Evolutionary conservation across 108 stramenopile genomes (phyloP).

Genomic region (Skeletonema costatum): DNA sequence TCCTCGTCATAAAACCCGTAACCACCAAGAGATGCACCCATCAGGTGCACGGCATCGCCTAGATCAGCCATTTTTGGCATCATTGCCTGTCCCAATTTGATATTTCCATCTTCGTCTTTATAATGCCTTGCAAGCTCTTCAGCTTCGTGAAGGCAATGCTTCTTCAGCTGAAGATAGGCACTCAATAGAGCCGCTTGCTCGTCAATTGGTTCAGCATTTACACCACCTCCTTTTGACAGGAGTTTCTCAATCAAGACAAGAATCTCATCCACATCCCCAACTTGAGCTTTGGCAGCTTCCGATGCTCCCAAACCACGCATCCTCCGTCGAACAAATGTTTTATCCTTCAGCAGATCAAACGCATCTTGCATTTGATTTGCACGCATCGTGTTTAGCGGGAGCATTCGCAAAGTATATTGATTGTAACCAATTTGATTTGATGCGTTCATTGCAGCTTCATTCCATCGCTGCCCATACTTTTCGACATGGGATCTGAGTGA

Average conservation of each 20-base stretch:
- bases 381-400: constrained; percentile 44
- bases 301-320: constrained; percentile 33
- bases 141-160: constrained; percentile 34
- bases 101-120: constrained; percentile 23
- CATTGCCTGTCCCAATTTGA: constrained; percentile 14
- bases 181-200: constrained; percentile 39
- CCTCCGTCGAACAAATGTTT: constrained; percentile 46
- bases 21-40: constrained; percentile 53
- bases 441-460: constrained; percentile 31
- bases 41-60: constrained; percentile 51
- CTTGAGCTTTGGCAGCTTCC: constrained; percentile 39
- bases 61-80: constrained; percentile 35
- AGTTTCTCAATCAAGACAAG: constrained; percentile 38
- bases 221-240: neutral
- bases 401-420: constrained; percentile 45
- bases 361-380: constrained; percentile 39
- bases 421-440: constrained; percentile 24
- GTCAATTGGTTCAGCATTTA: constrained; percentile 34
- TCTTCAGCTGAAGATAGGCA: constrained; percentile 38
- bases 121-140: constrained; percentile 29
- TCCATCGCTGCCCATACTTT: constrained; percentile 30
- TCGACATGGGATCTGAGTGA: constrained; percentile 21
- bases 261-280: constrained; percentile 49
- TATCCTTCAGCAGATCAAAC: constrained; percentile 48
- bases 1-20: constrained; percentile 53